These are phyloP conservation scores for Fusarium heterosporum DNA, from an alignment of 2,329 filamentous ascomycete genomes.

Conservation along the genomic window DNA sequence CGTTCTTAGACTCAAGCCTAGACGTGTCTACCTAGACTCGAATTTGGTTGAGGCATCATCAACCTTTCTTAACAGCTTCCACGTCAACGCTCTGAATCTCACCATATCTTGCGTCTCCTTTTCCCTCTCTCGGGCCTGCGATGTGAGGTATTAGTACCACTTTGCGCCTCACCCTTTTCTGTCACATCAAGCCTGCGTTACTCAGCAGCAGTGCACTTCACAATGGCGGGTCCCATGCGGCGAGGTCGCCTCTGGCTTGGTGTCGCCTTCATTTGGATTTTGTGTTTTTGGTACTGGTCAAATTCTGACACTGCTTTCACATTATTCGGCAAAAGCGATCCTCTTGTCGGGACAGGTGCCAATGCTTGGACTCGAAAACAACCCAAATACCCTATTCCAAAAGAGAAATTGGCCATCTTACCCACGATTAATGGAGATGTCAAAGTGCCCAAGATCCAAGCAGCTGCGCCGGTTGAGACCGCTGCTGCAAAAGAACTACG, in stretches of 20 bases:
- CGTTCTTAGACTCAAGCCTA: conserved; percentile 1
- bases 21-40: conserved; percentile 18
- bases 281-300: conserved; percentile 46
- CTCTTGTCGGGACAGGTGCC: conserved; percentile 40
- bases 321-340: conserved; percentile 37
- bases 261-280: conserved; percentile 40
- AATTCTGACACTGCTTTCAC: conserved; percentile 28
- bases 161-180: conserved; percentile 17
- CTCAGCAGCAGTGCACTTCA: conserved; percentile 19
- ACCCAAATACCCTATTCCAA: conserved; percentile 42
- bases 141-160: conserved; percentile 33
- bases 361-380: conserved; percentile 41
- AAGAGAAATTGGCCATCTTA: conserved; percentile 46
- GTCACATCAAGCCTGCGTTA: conserved; percentile 18
- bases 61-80: conserved; percentile 33
- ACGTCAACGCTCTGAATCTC: conserved; percentile 18
- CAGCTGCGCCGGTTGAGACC: conserved; percentile 51
- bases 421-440: conserved; percentile 49
- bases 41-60: conserved; percentile 31
- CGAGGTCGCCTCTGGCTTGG: conserved; percentile 45
- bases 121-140: conserved; percentile 29
- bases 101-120: neutral
- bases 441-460: conserved; percentile 47
- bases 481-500: conserved; percentile 48
- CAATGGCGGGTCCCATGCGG: conserved; percentile 39